Conservation (phyloP, 306 rosid genomes). For the Prunus fruticosa region DNA sequence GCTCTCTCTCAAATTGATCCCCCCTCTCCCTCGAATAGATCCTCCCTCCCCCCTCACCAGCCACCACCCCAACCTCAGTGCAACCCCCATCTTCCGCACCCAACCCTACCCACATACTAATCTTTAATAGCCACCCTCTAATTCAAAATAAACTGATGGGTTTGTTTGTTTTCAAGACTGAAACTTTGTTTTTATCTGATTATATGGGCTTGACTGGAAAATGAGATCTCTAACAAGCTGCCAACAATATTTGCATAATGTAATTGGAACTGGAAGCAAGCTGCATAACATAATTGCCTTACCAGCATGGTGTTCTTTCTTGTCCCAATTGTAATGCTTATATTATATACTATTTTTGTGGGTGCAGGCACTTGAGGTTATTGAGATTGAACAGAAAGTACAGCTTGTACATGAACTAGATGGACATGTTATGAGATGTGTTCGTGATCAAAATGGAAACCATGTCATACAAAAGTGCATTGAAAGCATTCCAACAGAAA, state of each 20-base stretch:
- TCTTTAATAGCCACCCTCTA: too few species aligned
- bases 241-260: neutral
- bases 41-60: too few species aligned
- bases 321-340: neutral
- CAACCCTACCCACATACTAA: too few species aligned
- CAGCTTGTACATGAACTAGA: constrained; percentile 58
- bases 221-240: neutral
- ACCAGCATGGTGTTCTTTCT: neutral
- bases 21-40: too few species aligned
- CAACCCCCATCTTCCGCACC: too few species aligned
- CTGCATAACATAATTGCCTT: neutral
- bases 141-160: too few species aligned
- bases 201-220: too few species aligned
- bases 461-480: constrained; percentile 76
- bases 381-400: constrained; percentile 56
- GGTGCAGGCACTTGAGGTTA: constrained; percentile 56
- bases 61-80: too few species aligned
- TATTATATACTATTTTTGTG: neutral
- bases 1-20: too few species aligned
- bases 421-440: constrained; percentile 65
- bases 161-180: too few species aligned
- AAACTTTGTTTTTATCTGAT: too few species aligned
- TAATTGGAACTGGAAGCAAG: neutral
- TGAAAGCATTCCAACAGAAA: constrained; percentile 53
- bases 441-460: constrained; percentile 74